Evolutionary conservation across 2,329 filamentous ascomycete genomes (phyloP), one percentile per base, ranked within the genome.

Genomic region (Colletotrichum tropicicola): DNA sequence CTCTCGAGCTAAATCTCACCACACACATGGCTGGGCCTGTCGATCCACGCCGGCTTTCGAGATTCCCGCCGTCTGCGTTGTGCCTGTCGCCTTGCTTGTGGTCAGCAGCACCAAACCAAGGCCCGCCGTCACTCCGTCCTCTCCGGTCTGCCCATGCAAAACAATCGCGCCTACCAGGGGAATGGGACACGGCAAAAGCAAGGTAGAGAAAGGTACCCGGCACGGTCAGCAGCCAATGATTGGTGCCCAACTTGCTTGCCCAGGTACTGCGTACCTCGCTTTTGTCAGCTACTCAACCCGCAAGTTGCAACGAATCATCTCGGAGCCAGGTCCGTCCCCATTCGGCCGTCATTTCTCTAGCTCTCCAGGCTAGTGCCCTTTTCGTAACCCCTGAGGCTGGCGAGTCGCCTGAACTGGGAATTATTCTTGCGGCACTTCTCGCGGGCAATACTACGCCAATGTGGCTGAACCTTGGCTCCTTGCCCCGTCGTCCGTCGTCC

Each of bases 271-370:
- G 32, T 30, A 61, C 49, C 59, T 60, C 48, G 37, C 44, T 65
- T 25, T 60, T 47, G 35, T 60, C 57, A 48, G 41, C 35, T 65
- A 12, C 43, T 37, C 28, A 25, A 47, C 53, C 30, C 35, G 32
- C 27, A 51, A 10, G 17, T 15, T 15, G 27, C 19, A 15, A 44
- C 49, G 27, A 49, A 65, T 61, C 51, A 51, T 9, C 28, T 39
- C 62, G 62, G 62, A 65, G 58, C 57, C 49, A 65, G 49, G 49
- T 61, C 62, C 62, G 62, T 61, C 49, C 49, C 57, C 15, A 61
- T 65, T 61, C 44, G 61, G 61, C 43, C 43, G 58, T 45, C 35
- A 37, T 37, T 44, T 45, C 49, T 55, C 57, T 51, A 61, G 57
- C 51, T 49, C 27, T 15, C 21, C 17, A 21, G 28, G 15, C 61